Base-by-base conservation (phyloP, 805 yeast genomes). In the Saturnispora ahearnii region DNA sequence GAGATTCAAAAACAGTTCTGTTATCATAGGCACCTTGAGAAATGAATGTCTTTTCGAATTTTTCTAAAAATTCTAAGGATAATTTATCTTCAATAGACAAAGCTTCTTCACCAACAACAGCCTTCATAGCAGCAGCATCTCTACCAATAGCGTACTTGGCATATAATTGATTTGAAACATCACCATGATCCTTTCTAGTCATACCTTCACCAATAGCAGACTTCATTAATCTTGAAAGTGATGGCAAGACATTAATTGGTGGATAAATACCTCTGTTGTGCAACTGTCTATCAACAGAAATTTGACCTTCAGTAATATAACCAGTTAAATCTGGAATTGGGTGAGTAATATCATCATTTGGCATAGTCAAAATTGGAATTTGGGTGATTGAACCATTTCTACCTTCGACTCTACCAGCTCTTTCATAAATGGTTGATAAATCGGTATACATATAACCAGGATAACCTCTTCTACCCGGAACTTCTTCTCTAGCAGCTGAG, bases 361-460 rank as follows among this genome's bases (percentile, higher is more conserved):
- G 99, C 99, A 93, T 95, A 57, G 98, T 89, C 70, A 93, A 81
- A 69, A 93, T 93, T 54, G 99, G 99, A 68, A 93, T 87, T 76
- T 93, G 99, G 44, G 99, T 93, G 67, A 93, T 93, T 44, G 99
- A 93, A 68, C 99, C 99, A 65, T 93, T 93, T 75, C 99, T 85
- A 59, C 99, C 99, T 74, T 93, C 99, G 55, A 93, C 98, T 77
- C 99, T 87, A 69, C 99, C 99, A 43, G 99, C 99, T 77, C 99
- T 87, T 76, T 93, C 99, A 71, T 93, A 93, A 64, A 93, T 89
- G 47, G 98, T 93, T 46, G 98, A 87, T 77, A 93, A 87, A 84
- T 93, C 99, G 44, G 99, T 93, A 75, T 93, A 93, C 99, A 93
- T 93, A 72, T 93, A 93, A 86, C 99, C 99, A 57, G 99, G 99